These are phyloP conservation scores for Geranomyces variabilis DNA, from an alignment of 192 early-diverging fungal species.

Conservation along the genomic window DNA sequence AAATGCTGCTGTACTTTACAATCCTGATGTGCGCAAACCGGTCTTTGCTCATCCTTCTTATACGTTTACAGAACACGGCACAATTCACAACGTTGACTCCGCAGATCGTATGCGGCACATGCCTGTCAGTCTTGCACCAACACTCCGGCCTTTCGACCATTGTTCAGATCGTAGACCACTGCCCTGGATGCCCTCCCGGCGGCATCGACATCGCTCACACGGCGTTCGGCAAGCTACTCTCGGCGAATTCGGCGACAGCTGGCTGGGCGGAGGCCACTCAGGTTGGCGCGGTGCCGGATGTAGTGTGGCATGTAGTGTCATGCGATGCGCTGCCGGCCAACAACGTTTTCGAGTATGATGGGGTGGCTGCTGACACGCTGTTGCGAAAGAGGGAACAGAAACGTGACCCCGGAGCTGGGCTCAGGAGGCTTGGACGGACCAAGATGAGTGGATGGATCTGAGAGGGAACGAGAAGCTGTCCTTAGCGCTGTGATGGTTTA, in stretches of 20 bases:
- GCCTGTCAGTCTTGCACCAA: constrained; percentile 4
- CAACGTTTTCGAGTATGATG: constrained; percentile 9
- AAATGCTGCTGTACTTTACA: not conserved
- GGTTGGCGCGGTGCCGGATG: constrained; percentile 10
- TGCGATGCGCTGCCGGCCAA: constrained; percentile 15
- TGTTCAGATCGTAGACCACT: constrained; percentile 33
- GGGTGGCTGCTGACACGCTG: constrained; percentile 14
- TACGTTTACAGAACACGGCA: constrained; percentile 17
- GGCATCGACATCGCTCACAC: constrained; percentile 32
- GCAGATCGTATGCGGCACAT: constrained; percentile 24
- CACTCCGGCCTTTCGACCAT: not conserved
- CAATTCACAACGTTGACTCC: constrained; percentile 12
- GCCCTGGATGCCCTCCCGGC: constrained; percentile 25
- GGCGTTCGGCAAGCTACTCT: constrained; percentile 22
- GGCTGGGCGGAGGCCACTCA: constrained; percentile 9
- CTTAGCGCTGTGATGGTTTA: no score
- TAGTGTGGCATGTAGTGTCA: constrained; percentile 11
- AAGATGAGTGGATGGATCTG: no score
- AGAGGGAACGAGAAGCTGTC: no score
- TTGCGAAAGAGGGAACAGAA: no score
- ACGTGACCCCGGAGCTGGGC: no score
- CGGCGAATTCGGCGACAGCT: not conserved
- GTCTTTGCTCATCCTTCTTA: not conserved
- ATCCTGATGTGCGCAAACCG: not conserved
- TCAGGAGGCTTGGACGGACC: no score